Evolutionary conservation across 768 basidiomycete genomes (phyloP).

Genomic region (Russula vinacea): DNA sequence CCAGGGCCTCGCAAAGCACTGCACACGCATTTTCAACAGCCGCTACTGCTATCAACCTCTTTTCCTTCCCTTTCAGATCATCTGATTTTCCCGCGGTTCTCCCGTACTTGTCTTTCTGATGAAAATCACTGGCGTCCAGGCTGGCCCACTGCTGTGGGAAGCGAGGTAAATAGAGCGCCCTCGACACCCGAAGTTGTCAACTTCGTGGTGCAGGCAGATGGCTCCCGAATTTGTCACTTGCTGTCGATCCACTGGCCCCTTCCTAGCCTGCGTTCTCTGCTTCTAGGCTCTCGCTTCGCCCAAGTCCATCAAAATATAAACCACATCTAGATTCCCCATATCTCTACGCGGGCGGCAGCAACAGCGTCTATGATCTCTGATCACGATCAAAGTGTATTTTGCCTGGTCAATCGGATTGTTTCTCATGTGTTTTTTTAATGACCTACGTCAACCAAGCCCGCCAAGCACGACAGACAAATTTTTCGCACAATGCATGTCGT

Average conservation of each 20-base stretch:
- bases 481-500: not conserved
- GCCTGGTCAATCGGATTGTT: not conserved
- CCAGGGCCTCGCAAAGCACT: not conserved
- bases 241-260: not conserved
- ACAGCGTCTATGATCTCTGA: not conserved
- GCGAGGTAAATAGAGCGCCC: not conserved
- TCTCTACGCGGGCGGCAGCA: not conserved
- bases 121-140: not conserved
- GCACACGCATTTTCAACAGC: conserved; percentile 4
- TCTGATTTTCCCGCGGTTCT: conserved; percentile 9
- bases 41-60: not conserved
- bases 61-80: not conserved
- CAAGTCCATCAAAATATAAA: not conserved
- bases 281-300: not conserved
- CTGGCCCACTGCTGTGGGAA: not conserved
- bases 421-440: not conserved
- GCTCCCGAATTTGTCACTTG: not conserved
- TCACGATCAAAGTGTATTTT: not conserved
- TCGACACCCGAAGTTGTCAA: conserved; percentile 2
- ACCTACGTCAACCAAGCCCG: not conserved
- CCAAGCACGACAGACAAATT: not conserved
- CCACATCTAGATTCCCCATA: not conserved
- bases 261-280: not conserved
- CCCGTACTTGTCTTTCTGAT: conserved; percentile 7
- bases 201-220: not conserved